phyloP scores from a whole-genome alignment of 306 rosid species.

The Acacia crassicarpa region DNA sequence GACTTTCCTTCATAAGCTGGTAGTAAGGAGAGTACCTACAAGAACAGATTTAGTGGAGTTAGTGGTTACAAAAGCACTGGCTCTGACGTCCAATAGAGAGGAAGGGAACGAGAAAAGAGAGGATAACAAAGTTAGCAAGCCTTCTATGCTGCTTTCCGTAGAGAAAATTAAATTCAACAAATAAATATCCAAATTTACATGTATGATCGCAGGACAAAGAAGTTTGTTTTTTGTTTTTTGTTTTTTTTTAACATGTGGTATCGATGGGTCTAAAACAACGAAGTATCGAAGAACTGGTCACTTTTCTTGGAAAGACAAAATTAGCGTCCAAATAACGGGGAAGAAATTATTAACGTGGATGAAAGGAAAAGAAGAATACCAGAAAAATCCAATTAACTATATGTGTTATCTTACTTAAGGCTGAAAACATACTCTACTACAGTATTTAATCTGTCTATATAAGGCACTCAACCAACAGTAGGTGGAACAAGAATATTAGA shows the following conservation, averaged over 20 bases:
- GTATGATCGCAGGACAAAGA: background rate
- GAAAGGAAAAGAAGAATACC: background rate
- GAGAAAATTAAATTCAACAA: background rate
- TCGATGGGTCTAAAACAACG: background rate
- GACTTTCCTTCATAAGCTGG: slow-evolving; percentile 83
- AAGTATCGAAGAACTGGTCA: background rate
- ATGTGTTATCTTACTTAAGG: background rate
- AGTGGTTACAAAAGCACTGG: slow-evolving; percentile 24
- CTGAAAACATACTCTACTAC: background rate
- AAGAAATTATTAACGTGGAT: background rate
- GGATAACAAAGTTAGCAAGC: background rate
- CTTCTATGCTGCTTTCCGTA: background rate
- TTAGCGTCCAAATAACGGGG: background rate
- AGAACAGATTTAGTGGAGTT: slow-evolving; percentile 25
- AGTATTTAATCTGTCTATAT: no score
- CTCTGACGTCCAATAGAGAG: background rate
- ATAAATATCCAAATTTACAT: background rate
- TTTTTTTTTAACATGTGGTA: background rate
- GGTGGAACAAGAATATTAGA: no score
- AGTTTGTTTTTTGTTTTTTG: no score
- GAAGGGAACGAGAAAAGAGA: background rate
- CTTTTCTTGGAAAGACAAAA: slow-evolving; percentile 11
- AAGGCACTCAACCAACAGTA: no score
- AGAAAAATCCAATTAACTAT: background rate
- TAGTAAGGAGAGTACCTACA: slow-evolving; percentile 74